Base-by-base conservation (phyloP, 257 asterid species). In the Ophiorrhiza pumila region DNA sequence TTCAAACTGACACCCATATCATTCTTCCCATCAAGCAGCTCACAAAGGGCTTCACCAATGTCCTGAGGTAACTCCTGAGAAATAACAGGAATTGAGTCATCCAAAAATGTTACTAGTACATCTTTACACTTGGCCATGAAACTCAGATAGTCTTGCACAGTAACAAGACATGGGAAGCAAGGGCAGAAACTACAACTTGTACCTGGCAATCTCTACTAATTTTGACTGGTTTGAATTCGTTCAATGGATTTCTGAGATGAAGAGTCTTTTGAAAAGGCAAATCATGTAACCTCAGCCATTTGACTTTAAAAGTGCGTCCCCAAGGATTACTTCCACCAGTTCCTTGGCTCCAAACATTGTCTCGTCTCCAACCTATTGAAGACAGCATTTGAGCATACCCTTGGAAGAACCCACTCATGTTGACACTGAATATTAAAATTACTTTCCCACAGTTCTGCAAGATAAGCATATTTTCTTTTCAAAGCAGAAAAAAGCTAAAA, bases 121-220 rank as follows among this genome's bases (percentile, higher is more conserved):
- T 17, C 61, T 59, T 65, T 35, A 23, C 71, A 63, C 18, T 23
- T 50, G 37, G 25, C 74, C 20, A 53, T n/a, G n/a, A 53, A 22
- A 39, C 47, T 70, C 22, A 65, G 17, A 41, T 64, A 67, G 22
- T 17, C 29, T 23, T 18, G 70, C 58, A 71, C 58, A 60, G 4
- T 17, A 56, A 8, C 47, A 64, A 65, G 37, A 65, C 34, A 5
- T 34, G 41, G 35, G 49, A 14, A 11, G 20, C 17, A 47, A 32
- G 14, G 7, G 43, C 53, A 65, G 53, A 53, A 80, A 23, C 35
- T 2, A 49, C 29, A 27, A 62, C 46, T 37, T 53, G 53, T 83
- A 92, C 97, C 98, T 94, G 96, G 71, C 98, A 94, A 73, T 94
- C 98, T 81, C 98, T 85, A 87, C 98, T 94, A 76, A 91, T 88